These are phyloP conservation scores for Starmerella bacillaris DNA, from an alignment of 805 yeast species.

Conservation along the genomic window DNA sequence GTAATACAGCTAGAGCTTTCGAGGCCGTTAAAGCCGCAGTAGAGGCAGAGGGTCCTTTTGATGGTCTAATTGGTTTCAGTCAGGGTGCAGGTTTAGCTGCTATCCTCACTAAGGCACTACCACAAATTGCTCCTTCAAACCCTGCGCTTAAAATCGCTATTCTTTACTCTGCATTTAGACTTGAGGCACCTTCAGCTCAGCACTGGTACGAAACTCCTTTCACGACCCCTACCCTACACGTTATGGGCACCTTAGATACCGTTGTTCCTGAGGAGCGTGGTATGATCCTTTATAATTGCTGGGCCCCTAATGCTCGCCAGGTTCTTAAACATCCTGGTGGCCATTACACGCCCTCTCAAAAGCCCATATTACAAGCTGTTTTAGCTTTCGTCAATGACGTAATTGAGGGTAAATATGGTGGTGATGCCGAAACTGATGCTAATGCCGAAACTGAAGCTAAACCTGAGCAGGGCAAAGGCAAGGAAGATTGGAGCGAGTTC, in stretches of 20 bases:
- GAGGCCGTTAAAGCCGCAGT: constrained; percentile 37
- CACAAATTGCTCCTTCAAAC: constrained; percentile 37
- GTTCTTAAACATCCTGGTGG: constrained; percentile 82
- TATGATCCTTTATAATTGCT: constrained; percentile 36
- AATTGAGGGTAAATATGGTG: neutral
- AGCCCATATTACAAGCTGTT: constrained; percentile 28
- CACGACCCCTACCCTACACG: constrained; percentile 40
- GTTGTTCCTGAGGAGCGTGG: constrained; percentile 64
- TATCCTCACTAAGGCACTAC: constrained; percentile 37
- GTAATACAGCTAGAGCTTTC: constrained; percentile 28
- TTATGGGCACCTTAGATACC: constrained; percentile 73
- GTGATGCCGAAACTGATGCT: neutral
- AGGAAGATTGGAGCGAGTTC: constrained; percentile 25
- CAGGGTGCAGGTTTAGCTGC: constrained; percentile 89
- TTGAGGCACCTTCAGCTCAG: constrained; percentile 18
- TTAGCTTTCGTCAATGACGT: constrained; percentile 17
- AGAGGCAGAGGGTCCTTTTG: constrained; percentile 57
- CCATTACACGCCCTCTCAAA: constrained; percentile 85
- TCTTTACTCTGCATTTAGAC: constrained; percentile 46
- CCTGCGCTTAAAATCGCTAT: constrained; percentile 50
- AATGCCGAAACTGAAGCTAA: constrained; percentile 6
- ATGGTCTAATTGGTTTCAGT: constrained; percentile 78
- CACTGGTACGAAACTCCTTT: constrained; percentile 22
- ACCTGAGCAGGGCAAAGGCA: constrained; percentile 2
- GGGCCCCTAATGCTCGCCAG: constrained; percentile 29